A percentile compares a stretch with the other conserved stretches of the same genome.
Evolutionary conservation across 164 flowering plant genomes (phyloP).

Genomic region (Magnolia kwangsiensis): DNA sequence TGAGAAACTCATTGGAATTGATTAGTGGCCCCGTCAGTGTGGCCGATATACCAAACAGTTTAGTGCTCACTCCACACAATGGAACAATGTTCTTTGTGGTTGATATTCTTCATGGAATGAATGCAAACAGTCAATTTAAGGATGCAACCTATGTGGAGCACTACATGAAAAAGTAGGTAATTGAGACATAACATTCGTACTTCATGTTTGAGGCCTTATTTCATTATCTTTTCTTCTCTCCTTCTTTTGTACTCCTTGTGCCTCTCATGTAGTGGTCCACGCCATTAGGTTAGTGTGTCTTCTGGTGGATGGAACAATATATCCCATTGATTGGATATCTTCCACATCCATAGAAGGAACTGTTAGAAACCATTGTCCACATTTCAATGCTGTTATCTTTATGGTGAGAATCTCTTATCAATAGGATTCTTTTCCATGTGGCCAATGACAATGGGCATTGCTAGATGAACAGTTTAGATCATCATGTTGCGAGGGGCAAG

Average conservation of each 20-base stretch:
- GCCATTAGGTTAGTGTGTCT: too few relatives aligned
- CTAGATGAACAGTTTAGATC: too few relatives aligned
- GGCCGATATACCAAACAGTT: conserved; percentile 58
- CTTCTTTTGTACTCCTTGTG: neutral
- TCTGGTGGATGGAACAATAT: too few relatives aligned
- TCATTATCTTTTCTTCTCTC: neutral
- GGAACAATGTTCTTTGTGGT: conserved; percentile 55
- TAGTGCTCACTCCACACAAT: conserved; percentile 68
- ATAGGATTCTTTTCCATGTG: too few relatives aligned
- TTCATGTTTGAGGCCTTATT: neutral
- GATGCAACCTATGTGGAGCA: conserved; percentile 43
- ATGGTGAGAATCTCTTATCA: too few relatives aligned
- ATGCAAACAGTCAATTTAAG: conserved; percentile 46
- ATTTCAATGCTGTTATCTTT: too few relatives aligned
- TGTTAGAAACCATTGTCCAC: too few relatives aligned
- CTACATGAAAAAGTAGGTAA: conserved; percentile 47
- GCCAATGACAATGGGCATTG: too few relatives aligned
- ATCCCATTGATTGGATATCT: too few relatives aligned
- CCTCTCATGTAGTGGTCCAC: neutral
- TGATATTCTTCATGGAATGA: conserved; percentile 36
- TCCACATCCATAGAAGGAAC: too few relatives aligned
- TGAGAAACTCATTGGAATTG: conserved; percentile 36
- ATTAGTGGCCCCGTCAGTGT: conserved; percentile 41
- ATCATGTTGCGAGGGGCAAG: too few relatives aligned
- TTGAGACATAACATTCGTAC: neutral